These are phyloP conservation scores for Alternaria angustiovoidea DNA, from an alignment of 2,329 filamentous ascomycete species.

Conservation along the genomic window DNA sequence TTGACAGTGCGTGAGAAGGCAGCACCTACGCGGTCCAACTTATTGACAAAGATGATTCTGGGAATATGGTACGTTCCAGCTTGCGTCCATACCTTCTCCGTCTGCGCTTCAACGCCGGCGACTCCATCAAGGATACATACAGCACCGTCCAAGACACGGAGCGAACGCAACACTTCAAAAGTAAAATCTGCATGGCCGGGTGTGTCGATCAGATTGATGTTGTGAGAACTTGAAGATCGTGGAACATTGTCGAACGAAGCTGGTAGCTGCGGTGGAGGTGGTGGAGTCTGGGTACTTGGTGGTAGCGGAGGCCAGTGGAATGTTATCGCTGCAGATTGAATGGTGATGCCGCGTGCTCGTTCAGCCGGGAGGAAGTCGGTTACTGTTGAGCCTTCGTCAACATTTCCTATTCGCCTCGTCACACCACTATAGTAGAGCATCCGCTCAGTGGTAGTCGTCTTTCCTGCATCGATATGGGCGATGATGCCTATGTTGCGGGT, in stretches of 20 bases:
- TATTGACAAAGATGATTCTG: constrained; percentile 82
- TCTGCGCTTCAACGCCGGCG: constrained; percentile 94
- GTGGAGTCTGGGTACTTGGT: constrained; percentile 34
- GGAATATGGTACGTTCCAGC: constrained; percentile 87
- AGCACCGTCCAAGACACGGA: constrained; percentile 86
- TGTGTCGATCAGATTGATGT: constrained; percentile 75
- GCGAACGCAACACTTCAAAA: constrained; percentile 91
- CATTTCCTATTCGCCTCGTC: constrained; percentile 86
- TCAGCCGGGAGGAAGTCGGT: constrained; percentile 97
- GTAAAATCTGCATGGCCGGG: constrained; percentile 97
- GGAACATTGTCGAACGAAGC: constrained; percentile 45
- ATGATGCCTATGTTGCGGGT: constrained; percentile 98
- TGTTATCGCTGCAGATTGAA: constrained; percentile 95
- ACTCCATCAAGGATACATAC: constrained; percentile 94
- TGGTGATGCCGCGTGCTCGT: constrained; percentile 91
- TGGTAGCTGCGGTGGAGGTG: constrained; percentile 41
- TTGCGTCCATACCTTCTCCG: constrained; percentile 94
- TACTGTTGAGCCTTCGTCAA: constrained; percentile 95
- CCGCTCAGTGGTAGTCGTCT: constrained; percentile 97
- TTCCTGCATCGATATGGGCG: constrained; percentile 97
- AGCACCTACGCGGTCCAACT: constrained; percentile 83
- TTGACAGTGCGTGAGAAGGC: constrained; percentile 84
- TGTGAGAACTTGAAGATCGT: constrained; percentile 64
- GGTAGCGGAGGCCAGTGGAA: constrained; percentile 84
- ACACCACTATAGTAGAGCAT: constrained; percentile 98